Evolutionary conservation across 2,329 filamentous ascomycete genomes (phyloP), one percentile per base, ranked within the genome.

Genomic region (Penicillium fuscoglaucum): DNA sequence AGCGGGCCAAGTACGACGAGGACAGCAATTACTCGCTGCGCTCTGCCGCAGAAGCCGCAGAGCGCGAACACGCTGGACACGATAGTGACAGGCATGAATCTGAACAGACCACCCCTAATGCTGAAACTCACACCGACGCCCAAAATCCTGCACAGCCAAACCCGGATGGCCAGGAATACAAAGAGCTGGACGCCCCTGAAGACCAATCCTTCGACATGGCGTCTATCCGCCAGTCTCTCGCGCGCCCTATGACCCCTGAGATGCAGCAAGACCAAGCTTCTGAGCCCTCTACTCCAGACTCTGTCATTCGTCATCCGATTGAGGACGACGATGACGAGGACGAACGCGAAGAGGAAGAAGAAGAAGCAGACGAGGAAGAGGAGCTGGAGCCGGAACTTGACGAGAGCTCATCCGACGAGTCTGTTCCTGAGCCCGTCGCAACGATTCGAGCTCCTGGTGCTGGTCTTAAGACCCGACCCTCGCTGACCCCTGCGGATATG

Each of bases 371-470:
- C 13, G 31, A 45, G 5, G 28, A 26, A 8, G 39, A 79, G 1
- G 77, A 81, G 17, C 78, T 81, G 13, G 39, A 52, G 26, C 68
- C 58, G 6, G 64, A 63, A 12, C 64, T 70, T 12, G 68, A 66
- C 1, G 73, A 76, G 17, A 63, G 61, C 33, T 72, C 71, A 2
- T 72, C 79, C 3, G 73, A 76, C 17, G 82, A 85, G 46, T 84
- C 86, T 37, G 86, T 98, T 58, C 92, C 93, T 1, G 92, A 96
- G 67, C 85, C 87, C 47, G 79, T 91, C 48, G 91, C 93, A 5
- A 97, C 93, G 0, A 93, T 98, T 77, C 95, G 93, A 74, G 90
- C 92, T 9, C 87, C 90, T 24, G 90, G 91, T 8, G 91, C 90
- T 12, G 91, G 88, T 74, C 83, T 98, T 41, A 97, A 96, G 81